Percentiles rank a stretch among this genome's conserved stretches.
These are phyloP conservation scores for Diaporthe batatas DNA, from an alignment of 2,329 filamentous ascomycete genomes.

Conservation along the genomic window DNA sequence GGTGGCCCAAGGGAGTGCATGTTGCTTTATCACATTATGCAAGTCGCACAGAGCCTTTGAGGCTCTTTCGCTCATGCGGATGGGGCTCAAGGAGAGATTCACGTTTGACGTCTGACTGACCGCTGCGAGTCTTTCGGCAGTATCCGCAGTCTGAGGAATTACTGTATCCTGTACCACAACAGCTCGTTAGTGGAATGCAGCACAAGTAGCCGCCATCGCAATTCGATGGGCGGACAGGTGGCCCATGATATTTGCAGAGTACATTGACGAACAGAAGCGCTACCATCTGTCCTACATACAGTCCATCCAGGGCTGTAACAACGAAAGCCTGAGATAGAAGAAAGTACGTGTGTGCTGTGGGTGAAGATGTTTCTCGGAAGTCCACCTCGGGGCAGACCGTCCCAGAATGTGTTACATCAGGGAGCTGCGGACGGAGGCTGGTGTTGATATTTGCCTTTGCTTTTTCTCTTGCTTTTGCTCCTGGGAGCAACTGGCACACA, in stretches of 20 bases:
- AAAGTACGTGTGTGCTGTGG: not conserved
- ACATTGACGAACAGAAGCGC: constrained; percentile 4
- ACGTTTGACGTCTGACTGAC: constrained; percentile 63
- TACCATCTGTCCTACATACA: constrained; percentile 2
- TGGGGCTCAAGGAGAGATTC: constrained; percentile 48
- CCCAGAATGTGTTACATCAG: constrained; percentile 12
- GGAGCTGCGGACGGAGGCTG: not conserved
- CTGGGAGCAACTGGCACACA: not conserved
- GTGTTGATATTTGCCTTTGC: not conserved
- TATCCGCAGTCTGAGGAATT: constrained; percentile 67
- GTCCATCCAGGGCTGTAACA: not conserved
- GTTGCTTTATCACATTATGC: constrained; percentile 7
- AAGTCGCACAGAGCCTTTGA: constrained; percentile 1
- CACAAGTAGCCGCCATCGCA: constrained; percentile 20
- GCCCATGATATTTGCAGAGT: constrained; percentile 12
- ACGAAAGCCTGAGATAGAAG: not conserved
- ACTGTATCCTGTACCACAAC: constrained; percentile 60
- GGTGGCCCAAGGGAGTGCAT: not conserved
- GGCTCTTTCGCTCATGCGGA: constrained; percentile 24
- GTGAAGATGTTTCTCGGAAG: not conserved
- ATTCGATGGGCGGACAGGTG: constrained; percentile 2
- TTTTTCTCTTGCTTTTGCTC: not conserved
- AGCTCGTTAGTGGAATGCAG: constrained; percentile 31
- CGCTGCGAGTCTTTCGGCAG: constrained; percentile 61
- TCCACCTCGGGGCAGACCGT: constrained; percentile 6